Evolutionary conservation across 2,329 filamentous ascomycete genomes (phyloP).

Genomic region (Fusarium fujikuroi): DNA sequence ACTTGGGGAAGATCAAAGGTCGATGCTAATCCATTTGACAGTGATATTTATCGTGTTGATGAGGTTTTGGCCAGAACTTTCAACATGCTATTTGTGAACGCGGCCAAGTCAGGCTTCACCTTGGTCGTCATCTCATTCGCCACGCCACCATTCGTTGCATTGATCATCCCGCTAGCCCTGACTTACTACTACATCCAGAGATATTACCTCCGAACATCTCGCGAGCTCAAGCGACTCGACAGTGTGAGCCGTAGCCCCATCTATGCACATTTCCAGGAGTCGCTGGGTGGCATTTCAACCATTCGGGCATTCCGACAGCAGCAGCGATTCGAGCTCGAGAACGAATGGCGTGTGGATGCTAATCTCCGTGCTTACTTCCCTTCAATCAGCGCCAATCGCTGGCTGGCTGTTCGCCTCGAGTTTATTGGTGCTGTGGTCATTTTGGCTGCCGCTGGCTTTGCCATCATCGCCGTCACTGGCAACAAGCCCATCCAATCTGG

Average conservation of each 20-base stretch:
- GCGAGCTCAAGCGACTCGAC: conserved; percentile 95
- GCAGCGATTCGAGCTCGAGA: conserved; percentile 87
- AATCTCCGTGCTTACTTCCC: conserved; percentile 96
- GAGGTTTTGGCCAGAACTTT: conserved; percentile 96
- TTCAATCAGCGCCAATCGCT: conserved; percentile 92
- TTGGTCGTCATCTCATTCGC: conserved; percentile 84
- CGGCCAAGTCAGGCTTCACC: conserved; percentile 81
- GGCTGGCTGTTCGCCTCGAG: conserved; percentile 93
- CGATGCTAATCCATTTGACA: conserved; percentile 49
- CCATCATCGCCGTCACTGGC: conserved; percentile 81
- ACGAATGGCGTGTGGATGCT: conserved; percentile 96
- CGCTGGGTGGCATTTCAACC: conserved; percentile 90
- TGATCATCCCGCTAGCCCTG: conserved; percentile 83
- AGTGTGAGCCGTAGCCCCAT: conserved; percentile 96
- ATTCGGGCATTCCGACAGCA: conserved; percentile 96
- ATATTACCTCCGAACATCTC: conserved; percentile 95
- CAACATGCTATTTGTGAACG: conserved; percentile 92
- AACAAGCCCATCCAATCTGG: conserved; percentile 74
- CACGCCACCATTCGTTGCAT: conserved; percentile 80
- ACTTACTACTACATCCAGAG: conserved; percentile 94
- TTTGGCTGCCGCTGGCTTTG: conserved; percentile 82
- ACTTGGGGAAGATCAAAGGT: not conserved
- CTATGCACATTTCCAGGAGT: conserved; percentile 98
- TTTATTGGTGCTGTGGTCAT: conserved; percentile 97
- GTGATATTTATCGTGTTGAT: conserved; percentile 84